Conservation (phyloP, 2,329 filamentous ascomycete genomes). For the Penicillium sp. region DNA sequence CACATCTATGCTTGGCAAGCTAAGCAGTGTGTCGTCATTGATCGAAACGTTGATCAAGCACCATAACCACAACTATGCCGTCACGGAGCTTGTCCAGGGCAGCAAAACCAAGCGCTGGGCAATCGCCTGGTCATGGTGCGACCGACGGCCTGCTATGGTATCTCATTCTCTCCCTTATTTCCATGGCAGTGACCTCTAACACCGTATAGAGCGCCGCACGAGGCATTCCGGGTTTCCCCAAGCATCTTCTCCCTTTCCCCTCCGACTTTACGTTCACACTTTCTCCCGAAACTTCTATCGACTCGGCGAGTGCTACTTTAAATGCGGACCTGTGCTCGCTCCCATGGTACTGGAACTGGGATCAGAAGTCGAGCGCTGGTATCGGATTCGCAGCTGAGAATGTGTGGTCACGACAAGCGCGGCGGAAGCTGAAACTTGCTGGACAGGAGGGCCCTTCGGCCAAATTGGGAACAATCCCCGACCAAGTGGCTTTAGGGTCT, state of each 20-base stretch:
- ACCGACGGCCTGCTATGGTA: slow-evolving; percentile 61
- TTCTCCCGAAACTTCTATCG: slow-evolving; percentile 24
- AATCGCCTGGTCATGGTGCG: slow-evolving; percentile 78
- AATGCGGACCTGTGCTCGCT: slow-evolving; percentile 54
- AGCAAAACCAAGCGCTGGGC: slow-evolving; percentile 80
- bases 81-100: slow-evolving; percentile 75
- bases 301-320: slow-evolving; percentile 38
- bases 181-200: background rate
- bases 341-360: slow-evolving; percentile 65
- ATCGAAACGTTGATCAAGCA: slow-evolving; percentile 56
- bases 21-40: slow-evolving; percentile 65
- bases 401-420: slow-evolving; percentile 74
- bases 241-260: slow-evolving; percentile 53
- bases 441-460: slow-evolving; percentile 17
- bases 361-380: slow-evolving; percentile 53
- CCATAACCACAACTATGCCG: slow-evolving; percentile 71
- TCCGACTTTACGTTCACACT: slow-evolving; percentile 49
- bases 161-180: slow-evolving; percentile 4
- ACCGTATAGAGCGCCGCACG: slow-evolving; percentile 32
- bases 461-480: slow-evolving; percentile 32
- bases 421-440: slow-evolving; percentile 52
- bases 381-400: slow-evolving; percentile 62
- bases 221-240: slow-evolving; percentile 46
- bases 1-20: slow-evolving; percentile 83
- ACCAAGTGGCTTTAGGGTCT: slow-evolving; percentile 56